Percentiles rank a stretch among this genome's conserved stretches.
Evolutionary conservation across 352 stramenopile species (phyloP).

Genomic region (Globisporangium barbulae): DNA sequence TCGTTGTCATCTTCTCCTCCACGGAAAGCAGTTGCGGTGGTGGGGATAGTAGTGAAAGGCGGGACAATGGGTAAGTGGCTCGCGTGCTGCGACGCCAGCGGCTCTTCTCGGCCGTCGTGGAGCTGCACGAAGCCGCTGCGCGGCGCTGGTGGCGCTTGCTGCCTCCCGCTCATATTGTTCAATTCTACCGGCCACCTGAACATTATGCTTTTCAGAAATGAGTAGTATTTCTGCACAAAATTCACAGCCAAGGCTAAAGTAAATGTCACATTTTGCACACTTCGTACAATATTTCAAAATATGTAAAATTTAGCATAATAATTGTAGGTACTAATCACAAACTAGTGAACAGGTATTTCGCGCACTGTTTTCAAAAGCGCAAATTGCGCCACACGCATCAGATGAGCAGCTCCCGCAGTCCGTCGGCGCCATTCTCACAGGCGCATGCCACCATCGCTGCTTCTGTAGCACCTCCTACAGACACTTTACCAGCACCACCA

Average conservation of each 20-base stretch:
- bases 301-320: neutral
- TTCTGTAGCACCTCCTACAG: too few relatives aligned
- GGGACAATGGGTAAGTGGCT: neutral
- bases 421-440: too few relatives aligned
- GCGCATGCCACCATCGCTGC: too few relatives aligned
- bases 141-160: neutral
- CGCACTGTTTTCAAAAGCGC: neutral
- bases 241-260: neutral
- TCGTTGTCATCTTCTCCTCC: neutral
- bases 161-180: conserved; percentile 1
- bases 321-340: neutral
- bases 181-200: neutral
- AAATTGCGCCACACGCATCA: neutral
- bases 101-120: neutral
- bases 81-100: neutral
- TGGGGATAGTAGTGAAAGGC: neutral
- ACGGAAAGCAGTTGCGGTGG: neutral
- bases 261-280: neutral
- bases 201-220: neutral
- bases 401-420: neutral
- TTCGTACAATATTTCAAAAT: neutral
- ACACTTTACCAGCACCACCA: too few relatives aligned
- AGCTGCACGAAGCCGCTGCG: neutral
- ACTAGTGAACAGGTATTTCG: neutral
- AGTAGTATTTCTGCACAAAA: neutral